These are phyloP conservation scores for Helicocarpus griseus DNA, from an alignment of 2,329 filamentous ascomycete genomes.

Conservation along the genomic window DNA sequence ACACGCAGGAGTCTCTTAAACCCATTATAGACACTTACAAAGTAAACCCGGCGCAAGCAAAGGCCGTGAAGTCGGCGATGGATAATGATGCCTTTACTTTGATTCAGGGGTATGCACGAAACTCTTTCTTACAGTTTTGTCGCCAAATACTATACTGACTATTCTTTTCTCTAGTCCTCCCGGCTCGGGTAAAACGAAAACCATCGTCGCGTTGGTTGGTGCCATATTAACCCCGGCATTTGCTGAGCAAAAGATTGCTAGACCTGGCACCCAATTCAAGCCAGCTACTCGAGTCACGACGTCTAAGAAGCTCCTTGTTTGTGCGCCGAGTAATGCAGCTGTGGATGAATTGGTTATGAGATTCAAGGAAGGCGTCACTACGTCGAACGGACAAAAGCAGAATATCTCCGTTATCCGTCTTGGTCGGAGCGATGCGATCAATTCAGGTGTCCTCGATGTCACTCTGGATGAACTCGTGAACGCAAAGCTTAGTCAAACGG, in stretches of 20 bases:
- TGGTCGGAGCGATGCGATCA: conserved; percentile 86
- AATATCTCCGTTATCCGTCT: conserved; percentile 82
- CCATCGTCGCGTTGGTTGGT: conserved; percentile 91
- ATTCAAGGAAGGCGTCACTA: conserved; percentile 78
- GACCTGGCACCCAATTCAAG: conserved; percentile 26
- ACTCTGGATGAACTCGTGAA: conserved; percentile 88
- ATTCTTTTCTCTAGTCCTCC: conserved; percentile 55
- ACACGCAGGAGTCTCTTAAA: conserved; percentile 62
- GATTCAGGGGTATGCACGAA: conserved; percentile 64
- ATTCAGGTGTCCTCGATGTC: conserved; percentile 76
- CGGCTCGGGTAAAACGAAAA: conserved; percentile 97
- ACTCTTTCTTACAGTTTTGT: conserved; percentile 8
- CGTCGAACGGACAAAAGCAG: conserved; percentile 58
- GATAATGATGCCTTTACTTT: conserved; percentile 97
- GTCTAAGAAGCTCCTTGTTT: conserved; percentile 83
- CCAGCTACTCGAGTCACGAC: conserved; percentile 26
- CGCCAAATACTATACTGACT: conserved; percentile 7
- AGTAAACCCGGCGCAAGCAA: conserved; percentile 80
- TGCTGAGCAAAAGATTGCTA: conserved; percentile 39
- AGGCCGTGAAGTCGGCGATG: conserved; percentile 80
- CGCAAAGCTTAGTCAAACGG: conserved; percentile 49
- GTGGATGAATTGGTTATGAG: conserved; percentile 93
- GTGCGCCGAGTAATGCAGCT: conserved; percentile 95
- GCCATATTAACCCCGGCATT: conserved; percentile 60
- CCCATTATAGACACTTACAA: conserved; percentile 66